phyloP scores from a whole-genome alignment of 495 filamentous ascomycete genomes.

The Jackrogersella multiformis region DNA sequence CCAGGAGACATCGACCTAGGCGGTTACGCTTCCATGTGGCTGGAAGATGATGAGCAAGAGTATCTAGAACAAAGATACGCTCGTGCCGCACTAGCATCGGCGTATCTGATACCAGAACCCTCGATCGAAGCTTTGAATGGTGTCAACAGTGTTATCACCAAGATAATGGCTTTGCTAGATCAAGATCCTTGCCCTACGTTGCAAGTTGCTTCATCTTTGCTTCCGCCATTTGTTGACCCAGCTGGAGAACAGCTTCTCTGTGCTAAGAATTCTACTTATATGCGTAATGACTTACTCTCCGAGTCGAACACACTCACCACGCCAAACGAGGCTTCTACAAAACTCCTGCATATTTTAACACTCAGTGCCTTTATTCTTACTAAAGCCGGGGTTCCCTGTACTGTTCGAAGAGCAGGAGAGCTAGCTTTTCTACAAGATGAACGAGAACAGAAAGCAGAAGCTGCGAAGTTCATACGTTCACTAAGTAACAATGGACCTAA shows the following conservation, averaged over 20 bases:
- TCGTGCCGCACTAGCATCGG: conserved; percentile 74
- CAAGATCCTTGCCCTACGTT: conserved; percentile 63
- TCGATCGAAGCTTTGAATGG: conserved; percentile 67
- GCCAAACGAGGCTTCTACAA: conserved; percentile 66
- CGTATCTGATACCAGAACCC: conserved; percentile 72
- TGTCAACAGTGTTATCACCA: conserved; percentile 68
- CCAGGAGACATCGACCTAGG: conserved; percentile 82
- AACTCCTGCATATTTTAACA: conserved; percentile 72
- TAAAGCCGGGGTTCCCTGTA: conserved; percentile 66
- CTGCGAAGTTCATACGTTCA: conserved; percentile 69
- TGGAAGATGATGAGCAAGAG: conserved; percentile 62
- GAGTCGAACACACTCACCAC: conserved; percentile 72
- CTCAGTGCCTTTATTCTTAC: conserved; percentile 73
- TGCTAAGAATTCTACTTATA: conserved; percentile 52
- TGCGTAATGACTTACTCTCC: conserved; percentile 66
- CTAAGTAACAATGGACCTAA: conserved; percentile 60
- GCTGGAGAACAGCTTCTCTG: conserved; percentile 45
- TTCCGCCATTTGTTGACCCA: conserved; percentile 53
- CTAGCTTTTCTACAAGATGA: conserved; percentile 65
- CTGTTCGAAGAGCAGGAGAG: conserved; percentile 67
- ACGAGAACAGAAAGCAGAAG: conserved; percentile 71
- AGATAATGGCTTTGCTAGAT: conserved; percentile 67
- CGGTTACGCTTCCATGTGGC: conserved; percentile 65
- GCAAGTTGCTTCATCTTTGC: conserved; percentile 52
- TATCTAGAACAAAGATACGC: conserved; percentile 71